A percentile compares a stretch with the other conserved stretches of the same genome.
These are phyloP conservation scores for Biscogniauxia sp. DNA, from an alignment of 2,329 filamentous ascomycete species.

Conservation along the genomic window DNA sequence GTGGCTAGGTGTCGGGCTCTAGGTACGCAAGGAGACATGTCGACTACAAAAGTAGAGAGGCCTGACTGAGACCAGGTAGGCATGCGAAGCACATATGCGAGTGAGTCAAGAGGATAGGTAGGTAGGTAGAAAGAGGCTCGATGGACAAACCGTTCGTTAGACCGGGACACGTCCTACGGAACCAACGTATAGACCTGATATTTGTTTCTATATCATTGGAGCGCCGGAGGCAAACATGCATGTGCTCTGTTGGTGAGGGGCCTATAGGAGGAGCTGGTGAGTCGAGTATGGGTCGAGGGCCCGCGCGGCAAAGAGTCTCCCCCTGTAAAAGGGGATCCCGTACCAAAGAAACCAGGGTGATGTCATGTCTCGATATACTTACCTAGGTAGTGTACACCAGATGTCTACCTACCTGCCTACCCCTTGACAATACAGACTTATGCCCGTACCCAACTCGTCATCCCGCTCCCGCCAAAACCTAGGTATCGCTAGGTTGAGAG, in stretches of 20 bases:
- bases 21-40: not conserved
- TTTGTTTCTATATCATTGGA: constrained; percentile 21
- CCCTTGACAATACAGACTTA: not conserved
- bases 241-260: not conserved
- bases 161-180: not conserved
- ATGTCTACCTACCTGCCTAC: no score
- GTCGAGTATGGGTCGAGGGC: not conserved
- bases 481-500: not conserved
- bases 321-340: not conserved
- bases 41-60: not conserved
- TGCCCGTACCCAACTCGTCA: not conserved
- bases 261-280: not conserved
- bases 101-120: not conserved
- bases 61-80: no score
- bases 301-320: not conserved
- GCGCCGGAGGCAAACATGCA: not conserved
- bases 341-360: not conserved
- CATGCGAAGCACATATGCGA: not conserved
- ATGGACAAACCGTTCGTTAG: not conserved
- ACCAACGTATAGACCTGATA: constrained; percentile 11
- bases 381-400: no score
- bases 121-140: constrained; percentile 7
- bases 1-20: not conserved
- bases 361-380: not conserved
- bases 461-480: not conserved